Evolutionary conservation across 257 asterid genomes (phyloP).

Genomic region (Solanum habrochaites): DNA sequence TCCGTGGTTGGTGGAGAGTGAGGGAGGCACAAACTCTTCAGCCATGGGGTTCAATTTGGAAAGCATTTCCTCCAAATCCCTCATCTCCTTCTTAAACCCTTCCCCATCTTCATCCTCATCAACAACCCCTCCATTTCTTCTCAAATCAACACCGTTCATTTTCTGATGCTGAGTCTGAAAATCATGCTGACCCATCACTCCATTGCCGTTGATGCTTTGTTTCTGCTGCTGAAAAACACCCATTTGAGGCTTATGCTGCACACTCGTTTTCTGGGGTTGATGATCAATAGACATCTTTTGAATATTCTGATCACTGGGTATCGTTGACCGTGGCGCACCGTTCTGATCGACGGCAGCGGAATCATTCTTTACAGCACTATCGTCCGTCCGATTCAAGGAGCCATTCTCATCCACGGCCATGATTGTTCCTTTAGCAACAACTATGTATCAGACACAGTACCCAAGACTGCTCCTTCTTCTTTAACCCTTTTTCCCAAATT

Average conservation of each 20-base stretch:
- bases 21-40: conserved; percentile 53
- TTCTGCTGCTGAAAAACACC: background rate
- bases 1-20: conserved; percentile 12
- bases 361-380: background rate
- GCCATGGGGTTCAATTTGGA: conserved; percentile 64
- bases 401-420: conserved; percentile 16
- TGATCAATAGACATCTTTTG: background rate
- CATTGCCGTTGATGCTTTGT: background rate
- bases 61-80: conserved; percentile 45
- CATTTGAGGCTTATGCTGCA: background rate
- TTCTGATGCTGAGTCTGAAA: background rate
- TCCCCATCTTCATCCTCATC: conserved; percentile 9
- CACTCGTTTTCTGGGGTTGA: background rate
- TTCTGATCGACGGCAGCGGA: background rate
- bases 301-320: background rate
- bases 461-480: background rate
- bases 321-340: background rate
- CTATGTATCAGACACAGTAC: background rate
- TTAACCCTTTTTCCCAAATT: background rate
- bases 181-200: background rate
- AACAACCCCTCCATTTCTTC: background rate
- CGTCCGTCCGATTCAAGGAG: background rate
- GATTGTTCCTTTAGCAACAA: background rate
- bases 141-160: background rate
- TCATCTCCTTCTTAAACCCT: conserved; percentile 35